Base-by-base conservation (phyloP, 2,329 filamentous ascomycete genomes). In the Colletotrichum liaoningense region DNA sequence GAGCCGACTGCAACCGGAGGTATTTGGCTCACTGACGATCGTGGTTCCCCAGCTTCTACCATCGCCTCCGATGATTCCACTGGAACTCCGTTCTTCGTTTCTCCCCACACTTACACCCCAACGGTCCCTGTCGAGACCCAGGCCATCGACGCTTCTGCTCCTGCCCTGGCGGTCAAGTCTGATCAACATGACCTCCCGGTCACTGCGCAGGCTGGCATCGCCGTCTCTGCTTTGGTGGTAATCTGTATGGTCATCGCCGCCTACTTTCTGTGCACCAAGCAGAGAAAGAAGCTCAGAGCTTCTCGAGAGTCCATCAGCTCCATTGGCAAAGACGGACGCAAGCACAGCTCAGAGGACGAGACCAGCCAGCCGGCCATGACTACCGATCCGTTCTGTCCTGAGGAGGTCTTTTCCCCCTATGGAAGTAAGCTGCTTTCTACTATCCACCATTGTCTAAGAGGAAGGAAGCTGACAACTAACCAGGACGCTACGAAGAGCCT, bases 351-450 rank as follows among this genome's bases (percentile, higher is more conserved):
- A 5, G 24, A 77, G 11, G 80, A 82, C 28, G 81, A 83, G 66
- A 75, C 77, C 24, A 74, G 75, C 33, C 76, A 75, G 7, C 74
- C 76, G n/a, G 71, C 74, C 28, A 73, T 78, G 62, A 78, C 79
- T 42, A 72, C 78, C 26, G 78, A 80, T 42, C 79, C 78, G 11
- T 78, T 77, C 1, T 75, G 77, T 8, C 79, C 72, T 19, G 74
- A 73, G 56, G 84, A 86, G 64, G 81, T 84, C 2, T 86, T 87
- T 77, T 84, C 83, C 1, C 81, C 83, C 12, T 86, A 86, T 79
- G 84, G 85, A 80, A 85, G 86, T 86, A 77, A 77, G 80, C 73
- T 49, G 64, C 16, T 57, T 6, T 14, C 33, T 49, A 58, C 4
- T 49, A 16, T 19, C 22, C 24, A 22, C 9, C 9, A 0, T 33